Conservation (phyloP, 192 early-diverging fungal genomes). For the Entophlyctis luteolus region DNA sequence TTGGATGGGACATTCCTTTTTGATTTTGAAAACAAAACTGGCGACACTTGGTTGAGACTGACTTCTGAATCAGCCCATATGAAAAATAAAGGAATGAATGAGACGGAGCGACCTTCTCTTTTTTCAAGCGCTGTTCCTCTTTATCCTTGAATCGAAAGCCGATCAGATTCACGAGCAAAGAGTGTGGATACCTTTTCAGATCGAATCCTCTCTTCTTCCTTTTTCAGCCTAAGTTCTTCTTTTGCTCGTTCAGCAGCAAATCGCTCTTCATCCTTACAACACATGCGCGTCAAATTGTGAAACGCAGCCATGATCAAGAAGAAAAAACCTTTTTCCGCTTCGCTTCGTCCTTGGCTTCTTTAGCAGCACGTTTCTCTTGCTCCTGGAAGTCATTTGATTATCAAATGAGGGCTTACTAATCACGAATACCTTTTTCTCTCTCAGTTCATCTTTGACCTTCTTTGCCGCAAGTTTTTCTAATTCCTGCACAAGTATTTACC, state of each 20-base stretch:
- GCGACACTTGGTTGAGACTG: background rate
- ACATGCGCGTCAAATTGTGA: background rate
- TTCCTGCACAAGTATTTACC: background rate
- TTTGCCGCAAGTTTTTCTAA: background rate
- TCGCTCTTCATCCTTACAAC: background rate
- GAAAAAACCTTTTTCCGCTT: slow-evolving; percentile 3
- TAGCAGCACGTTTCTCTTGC: slow-evolving; percentile 11
- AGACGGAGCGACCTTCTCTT: background rate
- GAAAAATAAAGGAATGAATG: background rate
- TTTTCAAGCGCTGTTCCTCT: background rate
- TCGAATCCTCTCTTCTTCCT: background rate
- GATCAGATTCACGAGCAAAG: background rate
- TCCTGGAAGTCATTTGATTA: background rate
- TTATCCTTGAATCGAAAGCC: background rate
- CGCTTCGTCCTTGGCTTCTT: slow-evolving; percentile 15
- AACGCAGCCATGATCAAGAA: background rate
- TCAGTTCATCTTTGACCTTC: slow-evolving; percentile 8
- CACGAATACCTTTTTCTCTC: slow-evolving; percentile 9
- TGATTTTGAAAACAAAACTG: slow-evolving; percentile 7
- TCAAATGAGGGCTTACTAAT: background rate
- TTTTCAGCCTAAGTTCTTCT: slow-evolving; percentile 7
- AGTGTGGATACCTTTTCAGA: background rate
- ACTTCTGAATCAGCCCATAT: background rate
- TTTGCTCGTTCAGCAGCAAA: background rate
- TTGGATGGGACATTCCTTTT: background rate